Evolutionary conservation across 2,329 filamentous ascomycete genomes (phyloP).

Genomic region (Sclerotinia sclerotiorum): DNA sequence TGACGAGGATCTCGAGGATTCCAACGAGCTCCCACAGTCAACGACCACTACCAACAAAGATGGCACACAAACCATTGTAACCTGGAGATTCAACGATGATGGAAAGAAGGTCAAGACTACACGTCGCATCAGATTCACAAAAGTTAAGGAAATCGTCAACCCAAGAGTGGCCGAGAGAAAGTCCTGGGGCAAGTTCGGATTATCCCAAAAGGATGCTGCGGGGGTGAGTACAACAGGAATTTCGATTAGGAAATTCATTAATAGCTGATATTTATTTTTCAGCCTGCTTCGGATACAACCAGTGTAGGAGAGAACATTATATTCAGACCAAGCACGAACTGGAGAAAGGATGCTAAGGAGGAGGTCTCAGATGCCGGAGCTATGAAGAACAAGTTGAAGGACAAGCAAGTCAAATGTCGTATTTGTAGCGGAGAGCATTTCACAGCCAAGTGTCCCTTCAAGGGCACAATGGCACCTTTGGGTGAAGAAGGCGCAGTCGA

Average conservation of each 20-base stretch:
- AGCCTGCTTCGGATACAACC: conserved; percentile 28
- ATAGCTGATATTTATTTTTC: conserved; percentile 18
- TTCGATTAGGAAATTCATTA: background rate
- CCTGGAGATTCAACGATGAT: conserved; percentile 86
- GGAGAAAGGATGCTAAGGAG: conserved; percentile 85
- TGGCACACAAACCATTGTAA: conserved; percentile 93
- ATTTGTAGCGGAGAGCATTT: conserved; percentile 99
- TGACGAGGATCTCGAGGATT: conserved; percentile 72
- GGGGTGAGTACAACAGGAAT: conserved; percentile 49
- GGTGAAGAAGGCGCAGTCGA: conserved; percentile 59
- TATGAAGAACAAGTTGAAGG: conserved; percentile 83
- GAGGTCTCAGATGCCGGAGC: conserved; percentile 74
- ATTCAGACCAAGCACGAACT: conserved; percentile 90
- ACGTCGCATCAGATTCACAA: conserved; percentile 88
- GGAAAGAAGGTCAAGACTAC: conserved; percentile 97
- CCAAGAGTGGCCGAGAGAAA: conserved; percentile 94
- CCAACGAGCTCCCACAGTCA: conserved; percentile 70
- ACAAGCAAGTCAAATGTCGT: conserved; percentile 99
- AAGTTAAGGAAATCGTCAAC: conserved; percentile 92
- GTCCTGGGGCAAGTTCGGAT: conserved; percentile 89
- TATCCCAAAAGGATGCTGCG: conserved; percentile 77
- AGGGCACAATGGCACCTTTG: conserved; percentile 96
- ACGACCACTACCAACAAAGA: conserved; percentile 97
- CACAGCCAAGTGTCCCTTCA: conserved; percentile 98
- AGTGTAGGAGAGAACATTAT: conserved; percentile 81